Evolutionary conservation across 345 rosid species (phyloP).

Genomic region (Eucalyptus erythrocorys): DNA sequence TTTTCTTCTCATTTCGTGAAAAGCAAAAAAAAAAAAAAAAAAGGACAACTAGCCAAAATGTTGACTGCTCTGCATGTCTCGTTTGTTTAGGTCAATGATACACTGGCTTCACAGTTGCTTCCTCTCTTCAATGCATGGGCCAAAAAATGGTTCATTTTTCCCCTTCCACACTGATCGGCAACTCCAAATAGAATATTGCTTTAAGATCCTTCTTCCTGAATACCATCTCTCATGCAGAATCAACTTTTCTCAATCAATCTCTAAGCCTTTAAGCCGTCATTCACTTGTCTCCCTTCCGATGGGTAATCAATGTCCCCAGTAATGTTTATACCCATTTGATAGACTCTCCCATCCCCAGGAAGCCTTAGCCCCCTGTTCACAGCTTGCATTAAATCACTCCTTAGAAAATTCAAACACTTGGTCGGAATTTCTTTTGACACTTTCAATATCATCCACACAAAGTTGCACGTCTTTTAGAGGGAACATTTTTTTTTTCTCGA

Average conservation of each 20-base stretch:
- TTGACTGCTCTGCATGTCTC: neutral
- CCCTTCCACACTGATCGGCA: neutral
- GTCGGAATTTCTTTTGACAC: neutral
- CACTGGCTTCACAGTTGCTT: neutral
- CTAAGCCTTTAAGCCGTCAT: neutral
- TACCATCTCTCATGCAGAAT: neutral
- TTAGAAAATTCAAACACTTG: neutral
- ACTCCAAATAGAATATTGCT: neutral
- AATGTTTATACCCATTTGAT: neutral
- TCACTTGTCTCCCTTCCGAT: neutral
- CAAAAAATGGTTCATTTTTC: neutral
- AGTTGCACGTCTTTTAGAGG: neutral
- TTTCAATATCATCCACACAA: neutral
- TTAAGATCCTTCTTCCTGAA: neutral
- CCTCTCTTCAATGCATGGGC: neutral
- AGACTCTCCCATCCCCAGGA: neutral
- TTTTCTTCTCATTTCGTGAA: neutral
- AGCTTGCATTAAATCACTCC: neutral
- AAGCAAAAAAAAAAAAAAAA: too few species aligned
- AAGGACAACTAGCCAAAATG: neutral
- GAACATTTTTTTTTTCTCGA: neutral
- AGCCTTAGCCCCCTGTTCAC: neutral
- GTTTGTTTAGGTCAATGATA: neutral
- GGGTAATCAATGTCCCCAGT: neutral
- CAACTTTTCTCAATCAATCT: neutral